Evolutionary conservation across 176 grass and related monocot genomes (phyloP), one percentile per base, ranked within the genome.

Genomic region (Puya raimondii): DNA sequence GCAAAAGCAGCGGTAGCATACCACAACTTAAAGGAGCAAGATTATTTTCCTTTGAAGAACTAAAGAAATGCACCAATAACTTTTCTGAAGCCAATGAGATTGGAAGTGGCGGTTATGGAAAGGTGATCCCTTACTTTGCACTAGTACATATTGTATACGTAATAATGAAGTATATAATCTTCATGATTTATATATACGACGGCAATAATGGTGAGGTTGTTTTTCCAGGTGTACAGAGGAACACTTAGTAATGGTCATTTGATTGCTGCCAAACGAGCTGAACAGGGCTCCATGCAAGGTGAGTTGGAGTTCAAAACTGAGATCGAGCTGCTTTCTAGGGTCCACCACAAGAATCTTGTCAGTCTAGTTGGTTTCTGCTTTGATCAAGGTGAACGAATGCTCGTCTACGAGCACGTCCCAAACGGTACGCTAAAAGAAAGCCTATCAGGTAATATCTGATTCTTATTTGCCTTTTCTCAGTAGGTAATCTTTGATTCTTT

Each of bases 291-390:
- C 0, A 72, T 85, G 33, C 91, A 96, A 78, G 88, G 91, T 9
- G 72, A 47, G 23, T 71, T 79, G 14, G 91, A 91, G 57, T 96
- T 96, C 75, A 80, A 72, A 67, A 84, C 88, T 8, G 91, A 96
- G 69, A 91, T 96, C 9, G 91, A 96, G 75, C 83, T 88, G 49
- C 80, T 96, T 25, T 86, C 85, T 11, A 81, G 85, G 16, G 85
- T 96, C 23, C 88, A 96, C 79, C 91, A 96, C 72, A 88, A 74
- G 81, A 96, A 96, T 23, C 82, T 96, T 13, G 91, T 96, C 17
- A 75, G 54, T 73, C 91, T 91, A n/a, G 72, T 96, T 6, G 88
- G 91, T 1, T 96, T 88, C 76, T 96, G 88, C 80, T 72, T 96
- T 4, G 91, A 91, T 8, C 88, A 88, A 75, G 84, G 64, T 3